Percentiles rank a stretch among this genome's conserved stretches.
Conservation (phyloP, 441 rosid species). For the Mallotus repandus region DNA sequence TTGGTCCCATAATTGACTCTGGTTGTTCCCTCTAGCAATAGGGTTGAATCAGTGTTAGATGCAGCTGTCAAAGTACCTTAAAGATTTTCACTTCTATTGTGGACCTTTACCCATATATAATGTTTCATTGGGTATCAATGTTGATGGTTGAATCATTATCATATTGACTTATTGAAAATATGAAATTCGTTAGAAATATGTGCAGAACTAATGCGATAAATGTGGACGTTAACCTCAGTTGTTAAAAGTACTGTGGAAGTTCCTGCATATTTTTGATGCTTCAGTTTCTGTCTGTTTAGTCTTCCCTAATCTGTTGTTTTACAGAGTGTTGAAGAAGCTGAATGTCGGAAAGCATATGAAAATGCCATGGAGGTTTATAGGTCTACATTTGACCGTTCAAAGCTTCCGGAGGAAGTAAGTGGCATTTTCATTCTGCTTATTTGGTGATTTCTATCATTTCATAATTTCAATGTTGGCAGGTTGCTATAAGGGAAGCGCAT, state of each 20-base stretch:
- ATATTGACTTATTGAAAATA: too few species aligned
- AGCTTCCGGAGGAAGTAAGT: conserved; percentile 90
- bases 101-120: too few species aligned
- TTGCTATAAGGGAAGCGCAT: conserved; percentile 79
- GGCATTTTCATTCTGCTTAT: conserved; percentile 17
- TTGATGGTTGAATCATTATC: too few species aligned
- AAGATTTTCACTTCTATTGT: too few species aligned
- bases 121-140: neutral
- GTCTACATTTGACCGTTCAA: conserved; percentile 68
- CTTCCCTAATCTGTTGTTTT: conserved; percentile 16
- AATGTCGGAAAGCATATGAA: conserved; percentile 89
- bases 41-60: neutral
- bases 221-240: neutral
- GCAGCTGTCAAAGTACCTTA: neutral
- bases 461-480: conserved; percentile 50
- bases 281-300: neutral
- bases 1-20: neutral
- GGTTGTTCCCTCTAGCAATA: neutral
- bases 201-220: too few species aligned
- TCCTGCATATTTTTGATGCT: neutral
- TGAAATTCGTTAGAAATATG: too few species aligned
- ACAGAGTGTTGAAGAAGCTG: conserved; percentile 98
- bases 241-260: neutral
- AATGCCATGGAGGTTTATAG: conserved; percentile 69
- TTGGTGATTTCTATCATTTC: conserved; percentile 24